Evolutionary conservation across 192 early-diverging fungal species (phyloP), one percentile per base, ranked within the genome.

Genomic region (Umbelopsis sp.): DNA sequence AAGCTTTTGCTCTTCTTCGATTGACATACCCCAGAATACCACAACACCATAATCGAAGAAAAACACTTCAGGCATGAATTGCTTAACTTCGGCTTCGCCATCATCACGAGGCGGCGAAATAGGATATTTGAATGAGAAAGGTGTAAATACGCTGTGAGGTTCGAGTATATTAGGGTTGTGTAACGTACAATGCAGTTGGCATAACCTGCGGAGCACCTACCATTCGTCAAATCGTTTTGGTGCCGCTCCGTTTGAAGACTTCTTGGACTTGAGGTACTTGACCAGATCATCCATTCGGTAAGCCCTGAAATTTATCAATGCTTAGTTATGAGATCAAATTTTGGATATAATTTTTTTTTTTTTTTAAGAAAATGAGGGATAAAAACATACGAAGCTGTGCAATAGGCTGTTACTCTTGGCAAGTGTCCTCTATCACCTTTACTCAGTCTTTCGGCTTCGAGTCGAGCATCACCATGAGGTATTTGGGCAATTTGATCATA

Each of bases 21-120:
- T 90, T 27, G 89, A 86, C 88, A 97, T 93, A 37, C 95, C 95
- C 97, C 97, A 99, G 72, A 99, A 91, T 0, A 99, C 97, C 15
- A 94, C 87, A 8, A 97, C 95, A 44, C 95, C 95, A 75, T 96
- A 97, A 74, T 96, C 95, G 78, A 99, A 97, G 61, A 91, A 87
- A 72, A 97, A 89, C 50, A 94, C 79, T 77, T 97, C 94, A 37
- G 86, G 83, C 6, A 76, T 73, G 13, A 49, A 4, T n/a, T 52
- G 48, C 16, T 23, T 15, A 16, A 11, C 15, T 0, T 50, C 18
- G 6, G 11, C 0, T 44, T 55, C 52, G 18, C 41, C 35, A 25
- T 67, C 70, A 20, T 74, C 44, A 22, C 72, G 49, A n/a, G 82
- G 84, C 44, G 84, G 82, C 65, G 79, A 71, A 47, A 75, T 70